Base-by-base conservation (phyloP, 352 stramenopile species). In the Globisporangium echinulatum region DNA sequence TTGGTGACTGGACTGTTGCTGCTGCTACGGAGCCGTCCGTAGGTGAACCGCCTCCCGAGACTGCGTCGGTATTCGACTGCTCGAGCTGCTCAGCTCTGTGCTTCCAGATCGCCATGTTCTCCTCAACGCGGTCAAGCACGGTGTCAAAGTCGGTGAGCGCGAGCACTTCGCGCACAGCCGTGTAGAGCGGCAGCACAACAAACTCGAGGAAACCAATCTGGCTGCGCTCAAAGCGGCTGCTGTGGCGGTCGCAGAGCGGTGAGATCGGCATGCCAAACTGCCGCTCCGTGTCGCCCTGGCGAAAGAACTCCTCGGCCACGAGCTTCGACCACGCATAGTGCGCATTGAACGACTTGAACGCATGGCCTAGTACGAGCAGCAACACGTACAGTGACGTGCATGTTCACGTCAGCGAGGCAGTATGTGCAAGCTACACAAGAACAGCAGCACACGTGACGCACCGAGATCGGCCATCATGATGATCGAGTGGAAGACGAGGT, bases 131-230 rank as follows among this genome's bases (percentile, higher is more conserved):
- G 15, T 73, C 61, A 14, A 92, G 57, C 10, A 88, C 67, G 5
- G 57, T 62, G 59, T 83, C 71, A 50, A 92, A 82, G 17, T 62
- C 53, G 7, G 54, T 25, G 43, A 88, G 61, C 7, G 69, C 65
- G 15, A 92, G 43, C 25, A 88, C 77, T 43, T 84, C 79, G 2
- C 57, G 56, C 6, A 68, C 83, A 4, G 75, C 68, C 17, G 55
- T 63, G 56, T 86, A 91, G 17, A 91, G 68, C 48, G 82, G 82
- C 51, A 87, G 68, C 19, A 89, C 82, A 7, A 91, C 68, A 57
- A 91, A 87, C 51, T 89, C 77, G 42, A 90, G 64, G 43, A 91
- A 91, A 1, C 79, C 80, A 54, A 90, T 77, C 52, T 91, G 82
- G 59, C 66, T 88, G 42, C 75, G 83, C 54, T 85, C 77, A 47